A percentile compares a stretch with the other conserved stretches of the same genome.
These are phyloP conservation scores for Eustoma russellianum DNA, from an alignment of 257 asterid species.

Conservation along the genomic window DNA sequence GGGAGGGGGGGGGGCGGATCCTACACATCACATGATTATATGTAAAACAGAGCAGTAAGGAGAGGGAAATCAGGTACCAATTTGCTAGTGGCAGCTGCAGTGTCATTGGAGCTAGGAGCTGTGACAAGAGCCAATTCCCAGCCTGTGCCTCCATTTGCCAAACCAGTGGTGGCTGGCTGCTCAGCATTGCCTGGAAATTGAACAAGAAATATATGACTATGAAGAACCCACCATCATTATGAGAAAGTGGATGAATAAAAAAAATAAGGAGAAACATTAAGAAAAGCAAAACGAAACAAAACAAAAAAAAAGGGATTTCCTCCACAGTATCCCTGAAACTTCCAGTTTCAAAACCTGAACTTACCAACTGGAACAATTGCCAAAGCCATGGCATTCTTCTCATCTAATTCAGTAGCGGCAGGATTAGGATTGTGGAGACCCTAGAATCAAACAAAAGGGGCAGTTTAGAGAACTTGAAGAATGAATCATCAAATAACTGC, in stretches of 20 bases:
- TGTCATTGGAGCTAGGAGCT: conserved; percentile 80
- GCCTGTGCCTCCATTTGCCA: conserved; percentile 59
- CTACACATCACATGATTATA: no score
- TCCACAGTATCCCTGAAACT: no score
- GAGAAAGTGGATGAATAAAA: not conserved
- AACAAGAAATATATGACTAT: not conserved
- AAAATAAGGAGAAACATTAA: not conserved
- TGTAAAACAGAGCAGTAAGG: no score
- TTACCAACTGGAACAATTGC: conserved; percentile 90
- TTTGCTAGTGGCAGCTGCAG: conserved; percentile 50
- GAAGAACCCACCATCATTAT: conserved; percentile 4
- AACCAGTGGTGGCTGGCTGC: conserved; percentile 44
- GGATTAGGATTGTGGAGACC: conserved; percentile 63
- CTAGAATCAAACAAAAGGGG: conserved; percentile 29
- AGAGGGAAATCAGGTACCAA: conserved; percentile 41
- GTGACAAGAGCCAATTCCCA: conserved; percentile 95
- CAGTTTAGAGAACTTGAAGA: conserved; percentile 2
- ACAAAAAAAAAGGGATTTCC: not conserved
- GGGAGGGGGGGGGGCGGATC: no score
- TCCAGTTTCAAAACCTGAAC: conserved; percentile 5
- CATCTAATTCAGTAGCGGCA: conserved; percentile 71
- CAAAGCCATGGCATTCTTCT: conserved; percentile 83
- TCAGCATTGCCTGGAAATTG: conserved; percentile 30
- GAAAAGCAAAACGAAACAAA: not conserved
- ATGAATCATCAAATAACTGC: conserved; percentile 1